Evolutionary conservation across 768 basidiomycete species (phyloP).

Genomic region (Amanita jacksonii): DNA sequence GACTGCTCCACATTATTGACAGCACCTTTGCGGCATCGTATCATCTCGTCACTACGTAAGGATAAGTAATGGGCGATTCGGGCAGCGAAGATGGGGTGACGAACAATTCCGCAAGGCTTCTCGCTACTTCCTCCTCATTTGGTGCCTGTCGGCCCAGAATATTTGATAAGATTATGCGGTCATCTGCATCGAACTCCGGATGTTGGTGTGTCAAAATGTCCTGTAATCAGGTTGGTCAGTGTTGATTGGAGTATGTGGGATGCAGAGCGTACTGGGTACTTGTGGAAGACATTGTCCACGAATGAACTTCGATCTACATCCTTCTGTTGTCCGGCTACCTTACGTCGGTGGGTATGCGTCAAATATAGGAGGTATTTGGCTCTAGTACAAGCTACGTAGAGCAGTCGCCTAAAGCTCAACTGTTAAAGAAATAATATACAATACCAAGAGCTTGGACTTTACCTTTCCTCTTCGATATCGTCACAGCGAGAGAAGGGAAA

Average conservation of each 20-base stretch:
- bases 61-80: background rate
- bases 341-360: slow-evolving; percentile 37
- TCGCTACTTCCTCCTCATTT: slow-evolving; percentile 31
- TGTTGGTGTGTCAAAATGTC: background rate
- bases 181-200: background rate
- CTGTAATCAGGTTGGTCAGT: background rate
- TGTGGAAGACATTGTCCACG: slow-evolving; percentile 28
- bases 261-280: slow-evolving; percentile 1
- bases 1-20: background rate
- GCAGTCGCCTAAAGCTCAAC: slow-evolving; percentile 47
- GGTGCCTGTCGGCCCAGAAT: slow-evolving; percentile 41
- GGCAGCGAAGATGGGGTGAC: slow-evolving; percentile 20
- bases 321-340: slow-evolving; percentile 45
- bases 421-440: background rate
- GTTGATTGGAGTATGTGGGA: too few relatives aligned
- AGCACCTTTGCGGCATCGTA: background rate
- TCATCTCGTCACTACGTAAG: background rate
- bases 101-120: slow-evolving; percentile 39
- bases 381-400: slow-evolving; percentile 86
- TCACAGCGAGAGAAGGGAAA: slow-evolving; percentile 71
- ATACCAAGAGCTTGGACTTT: slow-evolving; percentile 10
- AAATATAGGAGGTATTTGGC: slow-evolving; percentile 67
- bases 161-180: slow-evolving; percentile 8
- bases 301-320: slow-evolving; percentile 49
- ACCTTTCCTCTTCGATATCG: slow-evolving; percentile 79